Percentiles rank a stretch among this genome's conserved stretches.
These are phyloP conservation scores for Actinomucor elegans DNA, from an alignment of 371 early-diverging fungal species.

Conservation along the genomic window DNA sequence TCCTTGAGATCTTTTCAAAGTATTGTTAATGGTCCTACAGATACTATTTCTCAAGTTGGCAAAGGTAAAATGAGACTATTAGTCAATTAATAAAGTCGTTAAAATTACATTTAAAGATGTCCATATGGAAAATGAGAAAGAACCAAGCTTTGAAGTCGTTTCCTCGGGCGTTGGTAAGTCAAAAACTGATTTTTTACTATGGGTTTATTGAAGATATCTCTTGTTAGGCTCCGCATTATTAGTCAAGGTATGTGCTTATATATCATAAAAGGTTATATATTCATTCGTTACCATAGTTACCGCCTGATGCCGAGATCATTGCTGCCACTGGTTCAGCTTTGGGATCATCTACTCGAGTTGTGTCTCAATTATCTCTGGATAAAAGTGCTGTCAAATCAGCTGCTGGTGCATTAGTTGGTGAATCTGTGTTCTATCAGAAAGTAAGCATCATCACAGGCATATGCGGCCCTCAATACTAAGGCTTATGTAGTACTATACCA, in stretches of 20 bases:
- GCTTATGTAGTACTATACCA: conserved; percentile 60
- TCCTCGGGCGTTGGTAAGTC: conserved; percentile 55
- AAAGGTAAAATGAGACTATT: conserved; percentile 13
- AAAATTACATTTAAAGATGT: too few species aligned
- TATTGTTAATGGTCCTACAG: conserved; percentile 12
- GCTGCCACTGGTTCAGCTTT: conserved; percentile 64
- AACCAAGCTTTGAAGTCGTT: conserved; percentile 62
- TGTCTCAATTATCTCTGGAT: conserved; percentile 53
- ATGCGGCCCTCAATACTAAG: too few species aligned
- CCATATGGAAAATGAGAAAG: conserved; percentile 47
- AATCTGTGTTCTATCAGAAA: conserved; percentile 62
- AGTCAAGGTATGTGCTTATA: conserved; percentile 37
- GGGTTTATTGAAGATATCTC: too few species aligned
- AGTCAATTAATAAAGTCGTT: too few species aligned
- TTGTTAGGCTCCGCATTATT: conserved; percentile 41
- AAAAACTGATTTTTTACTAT: background rate
- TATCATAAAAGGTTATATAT: conserved; percentile 30
- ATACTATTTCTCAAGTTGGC: conserved; percentile 24
- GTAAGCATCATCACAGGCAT: conserved; percentile 35
- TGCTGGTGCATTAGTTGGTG: conserved; percentile 55
- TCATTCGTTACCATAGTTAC: conserved; percentile 31
- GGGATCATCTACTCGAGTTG: conserved; percentile 58
- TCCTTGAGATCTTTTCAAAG: conserved; percentile 27
- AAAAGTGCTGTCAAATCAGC: conserved; percentile 51
- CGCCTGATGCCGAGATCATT: conserved; percentile 62